A percentile compares a stretch with the other conserved stretches of the same genome.
phyloP scores from a whole-genome alignment of 1,284 basidiomycete species.

The Lentinula novae-zelandiae region DNA sequence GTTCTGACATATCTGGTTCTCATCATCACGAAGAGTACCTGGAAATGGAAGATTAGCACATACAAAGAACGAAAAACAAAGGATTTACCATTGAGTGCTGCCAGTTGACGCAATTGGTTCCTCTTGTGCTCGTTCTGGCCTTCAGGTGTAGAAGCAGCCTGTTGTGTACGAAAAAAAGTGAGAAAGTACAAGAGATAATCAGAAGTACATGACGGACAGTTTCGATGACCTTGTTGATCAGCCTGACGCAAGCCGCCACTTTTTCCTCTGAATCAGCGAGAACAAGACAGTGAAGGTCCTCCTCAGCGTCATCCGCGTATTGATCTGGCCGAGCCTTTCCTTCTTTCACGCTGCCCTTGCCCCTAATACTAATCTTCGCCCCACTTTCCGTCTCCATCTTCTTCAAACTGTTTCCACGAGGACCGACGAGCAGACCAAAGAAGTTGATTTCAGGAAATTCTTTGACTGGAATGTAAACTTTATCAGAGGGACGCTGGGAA shows the following conservation, averaged over 20 bases:
- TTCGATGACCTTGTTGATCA: conserved; percentile 98
- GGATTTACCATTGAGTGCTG: conserved; percentile 81
- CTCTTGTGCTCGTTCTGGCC: conserved; percentile 99
- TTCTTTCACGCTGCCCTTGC: conserved; percentile 98
- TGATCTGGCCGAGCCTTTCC: conserved; percentile 94
- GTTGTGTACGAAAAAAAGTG: conserved; percentile 8
- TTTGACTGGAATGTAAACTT: conserved; percentile 99
- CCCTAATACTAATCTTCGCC: conserved; percentile 97
- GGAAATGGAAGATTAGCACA: neutral
- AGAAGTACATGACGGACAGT: conserved; percentile 61
- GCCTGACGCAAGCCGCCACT: conserved; percentile 84
- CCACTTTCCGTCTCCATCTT: conserved; percentile 99
- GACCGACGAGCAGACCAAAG: conserved; percentile 96
- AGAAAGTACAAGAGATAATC: conserved; percentile 12
- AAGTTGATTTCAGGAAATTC: conserved; percentile 99
- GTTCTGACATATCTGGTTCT: conserved; percentile 99
- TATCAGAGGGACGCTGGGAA: conserved; percentile 89
- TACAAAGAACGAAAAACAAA: neutral
- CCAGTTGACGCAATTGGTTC: conserved; percentile 97
- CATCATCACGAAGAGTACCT: conserved; percentile 92
- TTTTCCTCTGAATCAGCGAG: conserved; percentile 92
- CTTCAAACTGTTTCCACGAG: conserved; percentile 98
- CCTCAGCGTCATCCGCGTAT: conserved; percentile 94
- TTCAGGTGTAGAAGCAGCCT: conserved; percentile 98
- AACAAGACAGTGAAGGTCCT: conserved; percentile 98